Percentiles rank a stretch among this genome's conserved stretches.
These are phyloP conservation scores for Fusarium lyarnte DNA, from an alignment of 2,329 filamentous ascomycete genomes.

Conservation along the genomic window DNA sequence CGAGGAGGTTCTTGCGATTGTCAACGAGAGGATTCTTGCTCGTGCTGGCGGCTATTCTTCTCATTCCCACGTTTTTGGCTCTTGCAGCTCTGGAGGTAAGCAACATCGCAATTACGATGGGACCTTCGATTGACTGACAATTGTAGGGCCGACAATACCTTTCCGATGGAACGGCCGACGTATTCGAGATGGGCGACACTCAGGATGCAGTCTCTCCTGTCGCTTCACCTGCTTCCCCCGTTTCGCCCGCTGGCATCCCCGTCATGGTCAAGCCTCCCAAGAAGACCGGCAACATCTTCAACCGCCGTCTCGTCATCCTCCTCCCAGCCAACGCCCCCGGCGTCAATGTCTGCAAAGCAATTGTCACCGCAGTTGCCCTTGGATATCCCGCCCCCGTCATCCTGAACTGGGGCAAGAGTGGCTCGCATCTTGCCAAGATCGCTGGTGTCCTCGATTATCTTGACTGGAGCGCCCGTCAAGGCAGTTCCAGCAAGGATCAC, in stretches of 20 bases:
- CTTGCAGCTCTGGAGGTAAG: conserved; percentile 21
- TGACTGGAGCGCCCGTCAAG: conserved; percentile 23
- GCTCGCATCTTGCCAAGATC: conserved; percentile 43
- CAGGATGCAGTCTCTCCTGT: not conserved
- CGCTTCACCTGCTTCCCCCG: not conserved
- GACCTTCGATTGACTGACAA: not conserved
- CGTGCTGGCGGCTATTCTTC: not conserved
- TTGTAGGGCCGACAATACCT: conserved; percentile 16
- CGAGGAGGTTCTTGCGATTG: conserved; percentile 5
- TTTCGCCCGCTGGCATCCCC: not conserved
- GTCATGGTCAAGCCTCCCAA: not conserved
- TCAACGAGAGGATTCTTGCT: conserved; percentile 3
- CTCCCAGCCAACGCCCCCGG: conserved; percentile 33
- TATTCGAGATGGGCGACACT: conserved; percentile 2
- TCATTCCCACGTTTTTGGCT: conserved; percentile 9
- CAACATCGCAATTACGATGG: too few species aligned
- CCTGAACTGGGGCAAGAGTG: conserved; percentile 42
- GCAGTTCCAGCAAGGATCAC: conserved; percentile 7
- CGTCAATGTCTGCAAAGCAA: conserved; percentile 42
- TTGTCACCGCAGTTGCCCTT: conserved; percentile 39
- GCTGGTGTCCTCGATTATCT: conserved; percentile 42
- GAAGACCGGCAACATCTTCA: not conserved
- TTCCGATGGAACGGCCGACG: conserved; percentile 20
- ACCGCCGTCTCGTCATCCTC: conserved; percentile 33
- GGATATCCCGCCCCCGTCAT: conserved; percentile 44